Percentiles rank a stretch among this genome's conserved stretches.
Evolutionary conservation across 441 rosid genomes (phyloP).

Genomic region (Gossypium gossypioides): DNA sequence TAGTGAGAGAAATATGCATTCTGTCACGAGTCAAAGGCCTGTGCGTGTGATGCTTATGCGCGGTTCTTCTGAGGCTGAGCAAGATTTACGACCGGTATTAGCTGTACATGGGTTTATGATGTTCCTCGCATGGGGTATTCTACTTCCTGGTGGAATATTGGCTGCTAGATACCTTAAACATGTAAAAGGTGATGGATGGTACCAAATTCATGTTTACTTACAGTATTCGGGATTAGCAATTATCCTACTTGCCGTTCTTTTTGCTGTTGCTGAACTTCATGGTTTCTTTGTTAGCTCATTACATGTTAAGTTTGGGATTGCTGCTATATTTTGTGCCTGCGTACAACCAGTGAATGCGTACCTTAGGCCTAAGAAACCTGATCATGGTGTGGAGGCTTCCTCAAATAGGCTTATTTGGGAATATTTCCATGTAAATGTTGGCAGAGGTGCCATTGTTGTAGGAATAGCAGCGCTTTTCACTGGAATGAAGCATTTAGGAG

Average conservation of each 20-base stretch:
- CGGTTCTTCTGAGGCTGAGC: slow-evolving; percentile 93
- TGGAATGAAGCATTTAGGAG: slow-evolving; percentile 84
- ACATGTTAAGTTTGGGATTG: slow-evolving; percentile 74
- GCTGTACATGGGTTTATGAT: slow-evolving; percentile 98
- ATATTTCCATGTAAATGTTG: slow-evolving; percentile 56
- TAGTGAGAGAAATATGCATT: slow-evolving; percentile 88
- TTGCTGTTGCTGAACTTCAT: slow-evolving; percentile 86
- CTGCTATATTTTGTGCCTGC: slow-evolving; percentile 66
- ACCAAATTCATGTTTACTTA: slow-evolving; percentile 74
- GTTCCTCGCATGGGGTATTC: slow-evolving; percentile 98
- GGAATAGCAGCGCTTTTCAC: slow-evolving; percentile 67
- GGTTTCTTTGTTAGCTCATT: slow-evolving; percentile 61
- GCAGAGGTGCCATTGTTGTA: slow-evolving; percentile 52
- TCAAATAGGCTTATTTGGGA: slow-evolving; percentile 67
- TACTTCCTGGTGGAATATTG: slow-evolving; percentile 82
- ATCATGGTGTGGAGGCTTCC: slow-evolving; percentile 44
- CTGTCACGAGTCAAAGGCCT: slow-evolving; percentile 76
- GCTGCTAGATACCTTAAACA: slow-evolving; percentile 87
- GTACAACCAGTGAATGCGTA: slow-evolving; percentile 75
- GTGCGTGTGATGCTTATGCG: slow-evolving; percentile 59
- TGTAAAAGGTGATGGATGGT: slow-evolving; percentile 94
- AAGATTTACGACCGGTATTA: slow-evolving; percentile 80
- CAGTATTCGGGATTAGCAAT: slow-evolving; percentile 86
- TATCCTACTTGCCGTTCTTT: slow-evolving; percentile 73
- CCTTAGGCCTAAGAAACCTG: slow-evolving; percentile 63